Base-by-base conservation (phyloP, 1,284 basidiomycete species). In the Tylopilus sp. region DNA sequence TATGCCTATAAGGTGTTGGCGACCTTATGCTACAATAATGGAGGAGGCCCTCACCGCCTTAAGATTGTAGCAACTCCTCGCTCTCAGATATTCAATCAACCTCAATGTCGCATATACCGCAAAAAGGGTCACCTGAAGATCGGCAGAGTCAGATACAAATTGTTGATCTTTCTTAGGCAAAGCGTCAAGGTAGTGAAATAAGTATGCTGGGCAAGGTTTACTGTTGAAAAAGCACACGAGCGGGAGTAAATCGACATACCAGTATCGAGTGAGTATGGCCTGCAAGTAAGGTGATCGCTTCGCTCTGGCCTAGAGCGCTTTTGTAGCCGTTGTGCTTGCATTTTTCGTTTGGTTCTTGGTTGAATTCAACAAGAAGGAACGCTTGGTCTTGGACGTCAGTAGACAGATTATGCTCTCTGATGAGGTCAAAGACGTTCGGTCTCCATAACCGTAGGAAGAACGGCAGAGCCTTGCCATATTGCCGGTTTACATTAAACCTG, bases 261-360 rank as follows among this genome's bases (percentile, higher is more conserved):
- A 94, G 93, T 64, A 99, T 97, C 12, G 95, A 94, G 64, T 96
- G 90, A 0, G 90, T 91, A 66, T 99, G 93, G 59, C 97, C 87
- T 7, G 98, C 94, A 15, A 99, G 77, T 40, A 99, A 68, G 42
- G 80, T 78, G 53, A 99, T 94, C 0, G 94, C 92, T 20, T 86
- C 77, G 39, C 83, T 82, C 28, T 75, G 71, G 34, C 61, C 69
- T 41, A 72, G 68, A 28, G 67, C 64, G 10, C 67, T 65, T 18
- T 69, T 68, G 26, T 72, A 65, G 1, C 69, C 73, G 1, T 71
- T 70, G 50, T 71, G 67, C 58, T 73, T 75, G 18, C 77, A 71
- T 59, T 81, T 82, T 59, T 82, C 80, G 67, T 82, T 81, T 26
- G 94, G 73, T 64, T 95, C 91, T 56, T 91, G 85, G 59, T 99